Percentiles rank a stretch among this genome's conserved stretches.
phyloP scores from a whole-genome alignment of 116 monocot genomes.

The Dioscorea cayenensis region DNA sequence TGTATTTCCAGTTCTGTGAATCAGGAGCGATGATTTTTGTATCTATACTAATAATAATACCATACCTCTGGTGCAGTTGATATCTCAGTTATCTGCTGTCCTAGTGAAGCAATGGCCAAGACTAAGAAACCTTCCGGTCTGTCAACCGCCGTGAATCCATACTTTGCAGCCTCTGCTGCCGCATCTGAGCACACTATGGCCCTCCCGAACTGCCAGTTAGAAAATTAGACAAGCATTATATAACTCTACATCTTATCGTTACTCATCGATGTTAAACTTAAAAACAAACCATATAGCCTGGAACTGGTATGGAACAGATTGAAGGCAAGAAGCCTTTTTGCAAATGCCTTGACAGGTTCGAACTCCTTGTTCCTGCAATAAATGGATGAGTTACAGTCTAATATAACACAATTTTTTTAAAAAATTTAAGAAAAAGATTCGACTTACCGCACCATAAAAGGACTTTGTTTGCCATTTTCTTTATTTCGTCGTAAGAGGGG shows the following conservation, averaged over 20 bases:
- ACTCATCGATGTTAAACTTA: background rate
- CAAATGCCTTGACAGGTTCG: conserved; percentile 55
- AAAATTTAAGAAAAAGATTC: background rate
- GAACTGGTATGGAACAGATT: conserved; percentile 48
- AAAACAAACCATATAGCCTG: conserved; percentile 67
- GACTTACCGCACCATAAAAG: conserved; percentile 76
- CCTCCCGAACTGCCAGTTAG: conserved; percentile 45
- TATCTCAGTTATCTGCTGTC: conserved; percentile 40
- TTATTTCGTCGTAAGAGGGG: conserved; percentile 50
- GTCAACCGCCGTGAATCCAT: conserved; percentile 62
- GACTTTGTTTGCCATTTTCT: conserved; percentile 63
- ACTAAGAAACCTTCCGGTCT: conserved; percentile 62
- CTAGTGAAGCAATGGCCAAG: conserved; percentile 50
- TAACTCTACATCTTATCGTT: background rate
- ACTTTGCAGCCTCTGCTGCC: conserved; percentile 64
- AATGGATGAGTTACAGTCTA: background rate
- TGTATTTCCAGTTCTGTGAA: no score
- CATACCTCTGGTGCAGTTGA: conserved; percentile 29
- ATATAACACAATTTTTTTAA: no score
- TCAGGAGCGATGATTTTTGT: background rate
- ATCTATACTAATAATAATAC: no score
- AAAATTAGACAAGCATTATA: background rate
- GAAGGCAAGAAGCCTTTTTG: conserved; percentile 56
- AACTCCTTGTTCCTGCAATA: conserved; percentile 53
- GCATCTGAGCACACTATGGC: conserved; percentile 69